phyloP scores from a whole-genome alignment of 164 flowering plant genomes.

The Magnolia kwangsiensis region DNA sequence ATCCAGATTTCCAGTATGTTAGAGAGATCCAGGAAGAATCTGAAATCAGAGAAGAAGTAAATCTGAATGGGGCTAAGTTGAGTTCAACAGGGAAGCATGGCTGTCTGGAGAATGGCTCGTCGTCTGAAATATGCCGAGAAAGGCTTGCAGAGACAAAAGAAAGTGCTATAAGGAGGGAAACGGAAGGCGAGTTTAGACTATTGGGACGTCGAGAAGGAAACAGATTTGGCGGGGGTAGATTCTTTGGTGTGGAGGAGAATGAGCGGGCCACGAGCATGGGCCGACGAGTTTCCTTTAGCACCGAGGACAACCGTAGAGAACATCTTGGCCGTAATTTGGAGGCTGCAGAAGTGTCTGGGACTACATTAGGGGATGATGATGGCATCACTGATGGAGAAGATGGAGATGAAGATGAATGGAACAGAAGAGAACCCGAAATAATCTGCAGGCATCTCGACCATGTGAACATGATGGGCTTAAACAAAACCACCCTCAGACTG shows the following conservation, averaged over 20 bases:
- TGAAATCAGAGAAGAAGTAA: conserved; percentile 18
- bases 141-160: conserved; percentile 12
- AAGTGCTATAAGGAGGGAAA: conserved; percentile 93
- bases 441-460: conserved; percentile 63
- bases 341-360: conserved; percentile 55
- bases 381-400: conserved; percentile 41
- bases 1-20: conserved; percentile 18
- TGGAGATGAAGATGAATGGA: conserved; percentile 46
- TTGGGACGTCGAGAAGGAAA: conserved; percentile 55
- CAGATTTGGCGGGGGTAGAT: conserved; percentile 55
- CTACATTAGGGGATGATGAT: conserved; percentile 55
- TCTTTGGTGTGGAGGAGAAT: conserved; percentile 65
- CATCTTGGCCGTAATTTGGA: conserved; percentile 42
- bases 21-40: conserved; percentile 41
- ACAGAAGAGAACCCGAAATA: conserved; percentile 51
- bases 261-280: conserved; percentile 58
- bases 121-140: conserved; percentile 42
- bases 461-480: conserved; percentile 64
- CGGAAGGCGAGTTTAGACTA: conserved; percentile 95
- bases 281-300: conserved; percentile 73
- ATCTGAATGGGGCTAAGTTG: background rate
- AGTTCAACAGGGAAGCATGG: conserved; percentile 23
- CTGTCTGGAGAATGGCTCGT: conserved; percentile 22
- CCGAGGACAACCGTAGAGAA: conserved; percentile 51
- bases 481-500: conserved; percentile 50